Conservation (phyloP, 2,329 filamentous ascomycete genomes). For the Pseudogymnoascus sp. region DNA sequence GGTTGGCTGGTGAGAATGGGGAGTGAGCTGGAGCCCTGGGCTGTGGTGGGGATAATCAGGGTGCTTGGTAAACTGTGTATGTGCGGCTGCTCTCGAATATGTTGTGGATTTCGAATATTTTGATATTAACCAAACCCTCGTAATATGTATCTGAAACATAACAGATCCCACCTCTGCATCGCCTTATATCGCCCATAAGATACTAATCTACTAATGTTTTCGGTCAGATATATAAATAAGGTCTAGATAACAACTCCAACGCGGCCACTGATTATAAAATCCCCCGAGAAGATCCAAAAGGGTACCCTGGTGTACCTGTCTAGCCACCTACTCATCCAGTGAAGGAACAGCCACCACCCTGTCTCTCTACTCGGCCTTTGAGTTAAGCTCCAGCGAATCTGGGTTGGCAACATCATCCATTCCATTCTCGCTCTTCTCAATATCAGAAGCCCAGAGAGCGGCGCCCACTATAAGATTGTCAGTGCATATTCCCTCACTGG, state of each 20-base stretch:
- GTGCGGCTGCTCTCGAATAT: background rate
- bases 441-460: constrained; percentile 87
- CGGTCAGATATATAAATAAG: background rate
- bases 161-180: background rate
- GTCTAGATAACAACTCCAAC: background rate
- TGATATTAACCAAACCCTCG: background rate
- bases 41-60: background rate
- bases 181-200: background rate
- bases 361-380: background rate
- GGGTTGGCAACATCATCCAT: constrained; percentile 9
- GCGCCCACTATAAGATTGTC: constrained; percentile 58
- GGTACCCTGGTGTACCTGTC: background rate
- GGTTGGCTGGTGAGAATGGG: constrained; percentile 14
- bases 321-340: background rate
- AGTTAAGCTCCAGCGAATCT: background rate
- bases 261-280: background rate
- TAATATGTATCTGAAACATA: background rate
- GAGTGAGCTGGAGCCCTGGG: background rate
- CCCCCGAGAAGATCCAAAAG: background rate
- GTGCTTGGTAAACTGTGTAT: background rate
- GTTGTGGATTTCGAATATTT: background rate
- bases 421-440: constrained; percentile 43
- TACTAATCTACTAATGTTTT: background rate
- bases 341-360: background rate
- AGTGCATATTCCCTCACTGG: background rate